Base-by-base conservation (phyloP, 2,329 filamentous ascomycete genomes). In the Stemphylium lycopersici region DNA sequence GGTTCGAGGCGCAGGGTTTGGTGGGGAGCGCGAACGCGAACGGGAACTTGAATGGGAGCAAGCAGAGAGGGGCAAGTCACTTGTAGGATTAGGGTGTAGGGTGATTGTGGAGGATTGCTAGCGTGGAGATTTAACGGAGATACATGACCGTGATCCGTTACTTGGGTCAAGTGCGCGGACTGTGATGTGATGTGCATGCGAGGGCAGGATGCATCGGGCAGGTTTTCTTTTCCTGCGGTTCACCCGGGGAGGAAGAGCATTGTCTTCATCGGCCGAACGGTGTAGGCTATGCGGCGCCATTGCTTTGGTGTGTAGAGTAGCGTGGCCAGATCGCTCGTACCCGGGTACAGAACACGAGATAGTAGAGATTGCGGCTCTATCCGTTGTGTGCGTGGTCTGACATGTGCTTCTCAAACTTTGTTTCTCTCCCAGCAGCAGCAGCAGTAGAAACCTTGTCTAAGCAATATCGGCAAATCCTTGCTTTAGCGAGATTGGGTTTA, bases 1-100 rank as follows among this genome's bases (percentile, higher is more conserved):
- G 92, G 84, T 62, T 96, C 56, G 81, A 83, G 54, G 77, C 76
- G 13, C 80, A 87, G 38, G 81, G 80, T 2, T 79, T 80, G 63
- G 75, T 55, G 24, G 41, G 13, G 2, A 45, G 71, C 22, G 42
- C 10, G 12, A 31, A 42, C 10, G 22, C 5, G 22, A 24, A 24
- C 22, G 22, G 22, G 6, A 24, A n/a, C n/a, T n/a, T n/a, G n/a
- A n/a, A 5, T 20, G 20, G 3, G 20, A 36, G 7, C 26, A 29
- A 50, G 39, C 48, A 54, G 26, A 29, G 12, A 20, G 77, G 76
- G 62, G n/a, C n/a, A n/a, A 77, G 77, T 56, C 80, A 76, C 55
- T 68, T 84, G 62, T 83, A 71, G 33, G 36, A 20, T 13, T n/a
- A 11, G 40, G 16, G 22, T 24, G 22, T 20, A 24, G 26, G 26